phyloP scores from a whole-genome alignment of 1,139 yeast genomes.

The Yamadazyma epiphylla region DNA sequence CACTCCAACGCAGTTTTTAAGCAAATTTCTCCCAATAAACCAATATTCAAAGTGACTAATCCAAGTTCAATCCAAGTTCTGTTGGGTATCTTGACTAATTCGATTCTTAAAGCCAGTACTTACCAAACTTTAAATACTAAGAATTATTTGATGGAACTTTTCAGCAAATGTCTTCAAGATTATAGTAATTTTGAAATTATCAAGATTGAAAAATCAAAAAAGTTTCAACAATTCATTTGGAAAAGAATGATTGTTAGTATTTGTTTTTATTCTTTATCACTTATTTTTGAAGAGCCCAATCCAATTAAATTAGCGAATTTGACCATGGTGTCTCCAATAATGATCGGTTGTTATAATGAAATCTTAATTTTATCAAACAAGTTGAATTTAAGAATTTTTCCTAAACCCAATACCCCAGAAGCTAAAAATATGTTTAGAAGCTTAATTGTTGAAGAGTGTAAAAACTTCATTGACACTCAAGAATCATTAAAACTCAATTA shows the following conservation, averaged over 20 bases:
- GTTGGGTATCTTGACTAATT: no score
- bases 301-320: slow-evolving; percentile 11
- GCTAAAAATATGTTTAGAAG: slow-evolving; percentile 12
- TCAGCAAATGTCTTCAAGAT: no score
- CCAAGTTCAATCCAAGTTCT: no score
- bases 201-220: no score
- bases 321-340: slow-evolving; percentile 10
- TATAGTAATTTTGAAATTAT: no score
- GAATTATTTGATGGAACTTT: no score
- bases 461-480: slow-evolving; percentile 4
- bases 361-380: slow-evolving; percentile 10
- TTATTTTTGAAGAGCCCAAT: slow-evolving; percentile 20
- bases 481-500: slow-evolving; percentile 2
- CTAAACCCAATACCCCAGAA: slow-evolving; percentile 7
- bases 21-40: no score
- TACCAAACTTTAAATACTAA: no score
- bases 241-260: slow-evolving; percentile 10
- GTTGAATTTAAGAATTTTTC: slow-evolving; percentile 7
- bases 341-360: slow-evolving; percentile 20
- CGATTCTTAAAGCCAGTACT: no score
- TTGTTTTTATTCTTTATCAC: slow-evolving; percentile 16
- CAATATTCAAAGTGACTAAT: no score
- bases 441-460: slow-evolving; percentile 11
- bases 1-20: no score
- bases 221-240: slow-evolving; percentile 11